A percentile compares a stretch with the other conserved stretches of the same genome.
These are phyloP conservation scores for Bolboschoenoplectus hybrid DNA, from an alignment of 202 grass and related monocot genomes.

Conservation along the genomic window DNA sequence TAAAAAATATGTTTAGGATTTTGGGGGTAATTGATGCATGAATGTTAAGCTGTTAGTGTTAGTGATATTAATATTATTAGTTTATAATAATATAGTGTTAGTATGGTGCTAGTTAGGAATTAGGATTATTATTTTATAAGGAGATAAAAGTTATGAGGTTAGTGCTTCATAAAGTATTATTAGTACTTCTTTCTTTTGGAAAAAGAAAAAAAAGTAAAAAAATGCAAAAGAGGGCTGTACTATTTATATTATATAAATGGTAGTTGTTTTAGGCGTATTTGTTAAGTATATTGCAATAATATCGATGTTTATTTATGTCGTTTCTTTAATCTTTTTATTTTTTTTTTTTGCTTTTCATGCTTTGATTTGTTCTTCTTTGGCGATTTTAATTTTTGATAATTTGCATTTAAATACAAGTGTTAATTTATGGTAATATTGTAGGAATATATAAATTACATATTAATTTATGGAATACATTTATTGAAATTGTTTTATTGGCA, in stretches of 20 bases:
- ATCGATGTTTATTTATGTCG: not conserved
- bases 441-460: no score
- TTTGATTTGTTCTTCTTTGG: not conserved
- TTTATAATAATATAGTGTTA: conserved; percentile 22
- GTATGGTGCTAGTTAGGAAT: conserved; percentile 13
- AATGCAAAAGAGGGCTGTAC: not conserved
- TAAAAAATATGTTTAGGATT: conserved; percentile 26
- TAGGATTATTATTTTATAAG: not conserved
- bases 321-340: not conserved
- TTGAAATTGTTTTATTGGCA: no score
- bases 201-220: not conserved
- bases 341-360: not conserved
- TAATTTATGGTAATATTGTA: not conserved
- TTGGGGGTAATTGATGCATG: conserved; percentile 17
- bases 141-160: not conserved
- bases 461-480: no score
- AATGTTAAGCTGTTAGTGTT: conserved; percentile 23
- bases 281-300: conserved; percentile 25
- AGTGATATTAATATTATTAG: not conserved
- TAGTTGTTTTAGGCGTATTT: not conserved
- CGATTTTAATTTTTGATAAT: no score
- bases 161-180: not conserved
- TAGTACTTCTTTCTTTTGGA: conserved; percentile 5
- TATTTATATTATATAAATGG: not conserved
- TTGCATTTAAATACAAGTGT: not conserved